phyloP scores from a whole-genome alignment of 139 green algal genomes.

The Edaphochlamys debaryana region DNA sequence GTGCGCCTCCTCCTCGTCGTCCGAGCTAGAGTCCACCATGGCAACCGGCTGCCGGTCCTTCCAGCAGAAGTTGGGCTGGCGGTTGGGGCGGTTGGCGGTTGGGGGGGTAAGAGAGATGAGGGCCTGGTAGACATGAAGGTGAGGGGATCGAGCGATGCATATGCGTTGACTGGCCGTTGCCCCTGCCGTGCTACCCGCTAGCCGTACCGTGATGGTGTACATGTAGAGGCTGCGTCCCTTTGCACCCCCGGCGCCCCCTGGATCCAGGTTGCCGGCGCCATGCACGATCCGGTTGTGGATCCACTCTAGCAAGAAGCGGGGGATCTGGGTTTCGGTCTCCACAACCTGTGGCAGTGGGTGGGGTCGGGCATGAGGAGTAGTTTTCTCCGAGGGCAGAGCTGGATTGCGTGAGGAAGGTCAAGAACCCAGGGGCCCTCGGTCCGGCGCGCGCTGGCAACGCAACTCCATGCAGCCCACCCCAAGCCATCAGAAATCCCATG shows the following conservation, averaged over 20 bases:
- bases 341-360: too few species aligned
- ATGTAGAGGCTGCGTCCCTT: neutral
- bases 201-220: slow-evolving; percentile 20
- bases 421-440: too few species aligned
- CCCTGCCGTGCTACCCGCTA: neutral
- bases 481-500: too few species aligned
- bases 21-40: too few species aligned
- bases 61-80: neutral
- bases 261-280: neutral
- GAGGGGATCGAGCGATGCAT: neutral
- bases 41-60: neutral
- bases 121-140: too few species aligned
- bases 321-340: neutral
- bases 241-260: neutral
- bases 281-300: neutral
- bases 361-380: too few species aligned
- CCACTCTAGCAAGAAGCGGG: neutral
- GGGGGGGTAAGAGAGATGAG: neutral
- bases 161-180: neutral
- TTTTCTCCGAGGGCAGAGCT: too few species aligned
- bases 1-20: too few species aligned
- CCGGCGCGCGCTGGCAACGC: too few species aligned
- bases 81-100: neutral
- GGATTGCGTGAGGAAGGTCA: too few species aligned
- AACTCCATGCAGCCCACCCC: too few species aligned